A percentile compares a stretch with the other conserved stretches of the same genome.
Conservation (phyloP, 1,284 basidiomycete species). For the Phylloporus sp. region DNA sequence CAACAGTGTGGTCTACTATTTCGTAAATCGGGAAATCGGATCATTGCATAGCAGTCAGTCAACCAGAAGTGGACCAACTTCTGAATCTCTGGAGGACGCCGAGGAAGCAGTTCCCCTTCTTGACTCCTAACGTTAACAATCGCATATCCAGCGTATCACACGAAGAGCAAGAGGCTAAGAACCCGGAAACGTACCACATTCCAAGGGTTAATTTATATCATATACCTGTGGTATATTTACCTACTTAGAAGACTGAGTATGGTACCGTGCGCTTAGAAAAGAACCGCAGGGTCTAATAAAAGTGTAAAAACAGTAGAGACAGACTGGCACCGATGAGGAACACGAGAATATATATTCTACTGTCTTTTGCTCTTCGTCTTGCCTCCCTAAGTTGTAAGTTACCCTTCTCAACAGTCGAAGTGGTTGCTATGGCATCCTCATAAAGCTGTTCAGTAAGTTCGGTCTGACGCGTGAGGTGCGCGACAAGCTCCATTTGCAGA, state of each 20-base stretch:
- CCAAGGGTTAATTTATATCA: not conserved
- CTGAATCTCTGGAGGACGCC: slow-evolving; percentile 64
- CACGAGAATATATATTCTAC: slow-evolving; percentile 80
- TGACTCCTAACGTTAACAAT: slow-evolving; percentile 4
- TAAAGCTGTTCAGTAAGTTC: slow-evolving; percentile 88
- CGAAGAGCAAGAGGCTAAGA: too few relatives aligned
- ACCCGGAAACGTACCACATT: not conserved
- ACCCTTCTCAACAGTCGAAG: slow-evolving; percentile 83
- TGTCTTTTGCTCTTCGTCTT: slow-evolving; percentile 78
- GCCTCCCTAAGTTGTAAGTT: slow-evolving; percentile 88
- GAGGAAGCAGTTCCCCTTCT: slow-evolving; percentile 69
- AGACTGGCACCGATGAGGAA: slow-evolving; percentile 89
- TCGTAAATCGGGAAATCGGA: slow-evolving; percentile 64
- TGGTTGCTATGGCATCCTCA: slow-evolving; percentile 86
- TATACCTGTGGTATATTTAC: slow-evolving; percentile 3
- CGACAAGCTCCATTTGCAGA: slow-evolving; percentile 86
- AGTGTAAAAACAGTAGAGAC: slow-evolving; percentile 86
- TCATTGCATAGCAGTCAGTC: slow-evolving; percentile 53
- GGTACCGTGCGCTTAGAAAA: slow-evolving; percentile 3
- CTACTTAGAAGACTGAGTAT: slow-evolving; percentile 6
- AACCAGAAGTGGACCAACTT: slow-evolving; percentile 57
- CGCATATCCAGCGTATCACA: not conserved
- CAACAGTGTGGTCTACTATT: slow-evolving; percentile 63
- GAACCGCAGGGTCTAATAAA: slow-evolving; percentile 53
- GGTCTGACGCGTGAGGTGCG: slow-evolving; percentile 86